phyloP scores from a whole-genome alignment of 768 basidiomycete genomes.

The Chalciporus sphaerocephalus region DNA sequence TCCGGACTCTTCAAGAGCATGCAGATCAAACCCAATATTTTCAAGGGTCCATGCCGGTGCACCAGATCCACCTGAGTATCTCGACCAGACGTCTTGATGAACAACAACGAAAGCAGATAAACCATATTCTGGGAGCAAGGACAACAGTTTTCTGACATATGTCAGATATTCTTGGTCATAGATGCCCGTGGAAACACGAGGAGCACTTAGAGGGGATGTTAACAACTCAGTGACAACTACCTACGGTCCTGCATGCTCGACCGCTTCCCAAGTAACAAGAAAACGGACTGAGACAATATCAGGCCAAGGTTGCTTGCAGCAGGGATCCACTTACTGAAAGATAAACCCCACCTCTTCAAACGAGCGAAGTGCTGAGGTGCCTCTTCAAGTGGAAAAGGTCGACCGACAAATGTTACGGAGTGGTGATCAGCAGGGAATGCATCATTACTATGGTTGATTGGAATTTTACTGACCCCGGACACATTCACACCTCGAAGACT shows the following conservation, averaged over 20 bases:
- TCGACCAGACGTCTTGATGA: constrained; percentile 96
- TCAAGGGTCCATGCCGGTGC: constrained; percentile 96
- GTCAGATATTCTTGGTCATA: constrained; percentile 82
- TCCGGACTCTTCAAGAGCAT: constrained; percentile 72
- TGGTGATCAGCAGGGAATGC: constrained; percentile 63
- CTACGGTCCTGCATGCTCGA: constrained; percentile 91
- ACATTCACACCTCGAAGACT: constrained; percentile 82
- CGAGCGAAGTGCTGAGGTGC: constrained; percentile 81
- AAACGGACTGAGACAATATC: constrained; percentile 62
- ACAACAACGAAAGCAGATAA: constrained; percentile 71
- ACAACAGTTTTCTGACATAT: constrained; percentile 69
- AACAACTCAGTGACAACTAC: constrained; percentile 30
- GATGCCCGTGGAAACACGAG: constrained; percentile 50
- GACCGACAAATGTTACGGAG: constrained; percentile 77
- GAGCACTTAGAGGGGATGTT: background rate
- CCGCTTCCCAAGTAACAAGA: constrained; percentile 94
- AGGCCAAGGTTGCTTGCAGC: background rate
- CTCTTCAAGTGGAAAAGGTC: constrained; percentile 88
- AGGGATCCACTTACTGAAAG: constrained; percentile 61
- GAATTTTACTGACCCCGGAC: constrained; percentile 76
- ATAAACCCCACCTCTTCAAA: constrained; percentile 81
- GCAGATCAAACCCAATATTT: constrained; percentile 78
- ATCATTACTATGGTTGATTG: constrained; percentile 61
- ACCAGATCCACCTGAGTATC: constrained; percentile 91
- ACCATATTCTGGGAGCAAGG: constrained; percentile 67